Percentiles rank a stretch among this genome's conserved stretches.
Evolutionary conservation across 2,329 filamentous ascomycete genomes (phyloP).

Genomic region (Beauveria scarabaeidicola): DNA sequence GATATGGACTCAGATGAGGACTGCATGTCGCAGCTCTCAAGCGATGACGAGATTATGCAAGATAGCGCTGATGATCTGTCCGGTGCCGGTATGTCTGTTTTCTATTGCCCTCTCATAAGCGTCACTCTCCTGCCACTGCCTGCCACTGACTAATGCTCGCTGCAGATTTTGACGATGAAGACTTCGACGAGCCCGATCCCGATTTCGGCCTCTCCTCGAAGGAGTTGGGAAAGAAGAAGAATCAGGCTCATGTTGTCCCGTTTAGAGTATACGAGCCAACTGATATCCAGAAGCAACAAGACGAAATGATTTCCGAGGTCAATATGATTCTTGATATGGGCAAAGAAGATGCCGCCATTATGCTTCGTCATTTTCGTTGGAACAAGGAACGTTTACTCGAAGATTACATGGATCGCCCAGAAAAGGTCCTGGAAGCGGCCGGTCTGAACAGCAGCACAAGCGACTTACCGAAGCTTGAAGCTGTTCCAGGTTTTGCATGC

Average conservation of each 20-base stretch:
- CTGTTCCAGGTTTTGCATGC: slow-evolving; percentile 71
- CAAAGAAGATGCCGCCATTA: slow-evolving; percentile 81
- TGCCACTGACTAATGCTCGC: not conserved
- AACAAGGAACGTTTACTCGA: slow-evolving; percentile 94
- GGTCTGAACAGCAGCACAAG: slow-evolving; percentile 63
- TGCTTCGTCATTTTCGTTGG: slow-evolving; percentile 85
- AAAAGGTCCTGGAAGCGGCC: slow-evolving; percentile 72
- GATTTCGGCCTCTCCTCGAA: slow-evolving; percentile 44
- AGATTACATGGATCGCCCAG: slow-evolving; percentile 85
- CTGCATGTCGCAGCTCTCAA: slow-evolving; percentile 77
- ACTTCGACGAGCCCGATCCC: slow-evolving; percentile 48
- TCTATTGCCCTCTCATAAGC: not conserved
- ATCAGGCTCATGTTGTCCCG: slow-evolving; percentile 72
- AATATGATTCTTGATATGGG: slow-evolving; percentile 84
- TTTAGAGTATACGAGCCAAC: slow-evolving; percentile 72
- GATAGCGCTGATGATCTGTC: slow-evolving; percentile 68
- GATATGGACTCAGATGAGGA: slow-evolving; percentile 95
- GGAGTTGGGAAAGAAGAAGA: slow-evolving; percentile 62
- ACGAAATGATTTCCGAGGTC: slow-evolving; percentile 79
- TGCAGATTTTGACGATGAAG: slow-evolving; percentile 49
- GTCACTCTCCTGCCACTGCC: no score
- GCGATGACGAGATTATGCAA: slow-evolving; percentile 61
- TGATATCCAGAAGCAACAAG: slow-evolving; percentile 80
- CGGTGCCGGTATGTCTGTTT: slow-evolving; percentile 32
- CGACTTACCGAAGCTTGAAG: slow-evolving; percentile 58